Evolutionary conservation across 345 rosid species (phyloP), one percentile per base, ranked within the genome.

Genomic region (Bretschneidera sinensis): DNA sequence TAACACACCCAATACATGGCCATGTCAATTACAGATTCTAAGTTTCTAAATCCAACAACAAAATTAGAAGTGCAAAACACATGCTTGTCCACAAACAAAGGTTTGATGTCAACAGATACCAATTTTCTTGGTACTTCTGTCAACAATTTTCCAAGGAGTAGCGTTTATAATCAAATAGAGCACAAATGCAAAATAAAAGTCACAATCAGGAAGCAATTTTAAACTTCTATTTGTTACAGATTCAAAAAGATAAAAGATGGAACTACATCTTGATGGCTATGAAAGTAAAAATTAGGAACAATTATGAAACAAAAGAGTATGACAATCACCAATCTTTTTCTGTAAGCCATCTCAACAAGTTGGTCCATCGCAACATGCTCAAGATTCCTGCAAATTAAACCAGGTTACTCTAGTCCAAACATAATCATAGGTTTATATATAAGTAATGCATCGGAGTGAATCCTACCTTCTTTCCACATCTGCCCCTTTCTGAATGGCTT

Each of bases 361-460:
- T 88, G 94, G 69, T 90, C 84, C 89, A 94, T 82, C 31, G 96
- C 99, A 51, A 74, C 71, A 48, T 78, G 74, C 77, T 86, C 99
- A 24, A 78, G 43, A 48, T 76, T 85, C 82, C 99, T 94, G 89
- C 81, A 80, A 54, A 62, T 43, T 17, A 64, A 62, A 57, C 35
- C 34, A 61, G 33, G 45, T 54, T 57, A 72, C 21, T 51, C 67
- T 28, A 71, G 59, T 67, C 64, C 45, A 59, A 34, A 52, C 16
- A 73, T 28, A 28, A 34, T 54, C 43, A 57, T 15, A 15, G 28
- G 19, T 45, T 61, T 43, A 71, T 48, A 24, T 49, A 18, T 49
- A 21, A 23, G 55, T 21, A 65, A 24, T 21, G 51, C 22, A 48
- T 61, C 31, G 39, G 35, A 76, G 15, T 55, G 35, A 74, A 57